Base-by-base conservation (phyloP, 208 protist species). In the Leishmania amazonensis region DNA sequence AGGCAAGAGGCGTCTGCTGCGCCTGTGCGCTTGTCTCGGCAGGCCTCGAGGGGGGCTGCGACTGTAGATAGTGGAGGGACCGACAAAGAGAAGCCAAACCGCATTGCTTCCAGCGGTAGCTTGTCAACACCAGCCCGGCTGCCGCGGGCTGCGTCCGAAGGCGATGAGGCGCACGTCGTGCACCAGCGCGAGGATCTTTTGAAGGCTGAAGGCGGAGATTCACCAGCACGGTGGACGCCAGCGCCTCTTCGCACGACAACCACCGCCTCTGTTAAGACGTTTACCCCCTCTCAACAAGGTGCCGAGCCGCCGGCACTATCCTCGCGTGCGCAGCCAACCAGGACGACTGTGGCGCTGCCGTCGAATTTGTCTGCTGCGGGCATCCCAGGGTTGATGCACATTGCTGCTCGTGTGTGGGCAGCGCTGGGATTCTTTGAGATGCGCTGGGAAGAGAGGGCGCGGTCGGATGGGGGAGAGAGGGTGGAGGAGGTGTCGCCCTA, bases 351-450 rank as follows among this genome's bases (percentile, higher is more conserved):
- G 31, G 47, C 28, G 73, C 78, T 88, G 31, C 85, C 84, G 6
- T 13, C 84, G 6, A 28, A 53, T 1, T 64, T 82, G 9, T 86
- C 86, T 19, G 70, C 62, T 28, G 53, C 62, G 13, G 90, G 90
- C 45, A 81, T 93, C 21, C 70, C 74, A 8, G 86, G 81, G 19
- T 71, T 95, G 62, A 84, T 86, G 79, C 35, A 80, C 70, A 83
- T 82, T 62, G 86, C 88, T 35, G 75, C 84, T 9, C 60, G 83
- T 42, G 81, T 93, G 35, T 95, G 91, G 91, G 89, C 80, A 0
- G 62, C 79, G 6, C 85, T 95, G 45, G 91, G 91, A 3, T 88
- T 95, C 80, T 89, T 93, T 47, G 80, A 81, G 24, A 77, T 87
- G 72, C 84, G 75, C 15, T 45, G 71, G 35, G n/a, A 15, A 35